A percentile compares a stretch with the other conserved stretches of the same genome.
Conservation (phyloP, 1,284 basidiomycete genomes). For the Marasmius fiardii region DNA sequence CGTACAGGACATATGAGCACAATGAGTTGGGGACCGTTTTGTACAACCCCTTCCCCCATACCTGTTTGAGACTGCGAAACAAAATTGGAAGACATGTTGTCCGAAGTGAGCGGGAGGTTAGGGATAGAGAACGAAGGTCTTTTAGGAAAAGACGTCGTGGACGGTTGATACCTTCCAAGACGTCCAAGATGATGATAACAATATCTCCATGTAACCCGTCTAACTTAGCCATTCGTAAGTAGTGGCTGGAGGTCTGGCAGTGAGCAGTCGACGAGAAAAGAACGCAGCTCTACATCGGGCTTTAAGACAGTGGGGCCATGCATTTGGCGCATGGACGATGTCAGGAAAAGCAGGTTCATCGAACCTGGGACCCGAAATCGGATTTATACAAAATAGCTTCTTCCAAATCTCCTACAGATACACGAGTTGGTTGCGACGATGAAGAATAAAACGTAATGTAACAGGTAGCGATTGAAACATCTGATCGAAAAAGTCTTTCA, state of each 20-base stretch:
- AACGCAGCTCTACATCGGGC: no score
- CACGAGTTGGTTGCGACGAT: constrained; percentile 5
- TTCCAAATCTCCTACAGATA: constrained; percentile 2
- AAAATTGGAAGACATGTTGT: constrained; percentile 10
- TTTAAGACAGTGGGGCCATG: no score
- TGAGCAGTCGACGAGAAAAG: no score
- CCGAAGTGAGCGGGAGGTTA: constrained; percentile 11
- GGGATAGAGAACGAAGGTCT: constrained; percentile 13
- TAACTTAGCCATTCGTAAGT: constrained; percentile 6
- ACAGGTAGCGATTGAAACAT: not conserved
- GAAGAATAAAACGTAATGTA: constrained; percentile 3
- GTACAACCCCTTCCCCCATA: constrained; percentile 7
- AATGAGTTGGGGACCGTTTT: constrained; percentile 7
- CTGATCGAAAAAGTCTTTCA: constrained; percentile 28
- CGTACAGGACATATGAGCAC: constrained; percentile 9
- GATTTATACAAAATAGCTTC: not conserved
- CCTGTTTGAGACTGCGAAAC: constrained; percentile 8
- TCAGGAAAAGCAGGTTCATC: no score
- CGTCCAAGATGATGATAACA: constrained; percentile 10
- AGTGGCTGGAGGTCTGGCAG: not conserved
- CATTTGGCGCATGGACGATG: no score
- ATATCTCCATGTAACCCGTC: constrained; percentile 10
- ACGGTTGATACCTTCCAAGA: constrained; percentile 7
- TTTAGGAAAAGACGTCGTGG: constrained; percentile 10
- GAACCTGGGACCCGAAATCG: not conserved